These are phyloP conservation scores for Claviceps paspali DNA, from an alignment of 2,329 filamentous ascomycete genomes.

Conservation along the genomic window DNA sequence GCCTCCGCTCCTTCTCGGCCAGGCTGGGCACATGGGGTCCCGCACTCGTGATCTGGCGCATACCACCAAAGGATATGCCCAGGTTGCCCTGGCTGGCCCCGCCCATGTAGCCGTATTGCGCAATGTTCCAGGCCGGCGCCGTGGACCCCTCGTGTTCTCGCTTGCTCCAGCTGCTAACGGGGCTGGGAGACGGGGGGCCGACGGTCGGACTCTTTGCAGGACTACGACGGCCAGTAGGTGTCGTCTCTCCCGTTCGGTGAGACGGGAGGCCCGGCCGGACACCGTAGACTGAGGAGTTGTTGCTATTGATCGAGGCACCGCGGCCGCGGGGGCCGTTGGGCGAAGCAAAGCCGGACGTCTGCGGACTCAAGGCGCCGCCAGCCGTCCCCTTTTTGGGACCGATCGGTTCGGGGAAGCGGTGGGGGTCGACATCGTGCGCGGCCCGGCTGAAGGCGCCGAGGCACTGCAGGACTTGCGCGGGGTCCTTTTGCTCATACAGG, in stretches of 20 bases:
- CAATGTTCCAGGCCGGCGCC: constrained; percentile 91
- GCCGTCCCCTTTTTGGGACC: constrained; percentile 48
- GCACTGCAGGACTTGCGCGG: constrained; percentile 88
- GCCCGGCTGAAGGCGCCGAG: constrained; percentile 81
- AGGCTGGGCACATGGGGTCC: constrained; percentile 64
- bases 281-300: constrained; percentile 35
- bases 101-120: constrained; percentile 96
- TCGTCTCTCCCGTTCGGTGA: constrained; percentile 36
- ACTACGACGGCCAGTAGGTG: constrained; percentile 39
- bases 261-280: constrained; percentile 23
- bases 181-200: constrained; percentile 34
- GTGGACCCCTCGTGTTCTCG: constrained; percentile 67
- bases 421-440: constrained; percentile 59
- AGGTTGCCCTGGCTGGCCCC: constrained; percentile 92
- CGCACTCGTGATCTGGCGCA: constrained; percentile 81
- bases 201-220: constrained; percentile 41
- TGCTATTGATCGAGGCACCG: constrained; percentile 42
- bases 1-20: constrained; percentile 65
- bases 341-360: constrained; percentile 42
- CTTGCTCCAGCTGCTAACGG: constrained; percentile 81
- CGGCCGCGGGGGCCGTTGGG: constrained; percentile 30
- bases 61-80: constrained; percentile 79
- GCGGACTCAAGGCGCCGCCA: constrained; percentile 43
- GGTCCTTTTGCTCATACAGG: constrained; percentile 88
- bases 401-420: constrained; percentile 58